Evolutionary conservation across 1,139 yeast species (phyloP), one percentile per base, ranked within the genome.

Genomic region (Candida sp.): DNA sequence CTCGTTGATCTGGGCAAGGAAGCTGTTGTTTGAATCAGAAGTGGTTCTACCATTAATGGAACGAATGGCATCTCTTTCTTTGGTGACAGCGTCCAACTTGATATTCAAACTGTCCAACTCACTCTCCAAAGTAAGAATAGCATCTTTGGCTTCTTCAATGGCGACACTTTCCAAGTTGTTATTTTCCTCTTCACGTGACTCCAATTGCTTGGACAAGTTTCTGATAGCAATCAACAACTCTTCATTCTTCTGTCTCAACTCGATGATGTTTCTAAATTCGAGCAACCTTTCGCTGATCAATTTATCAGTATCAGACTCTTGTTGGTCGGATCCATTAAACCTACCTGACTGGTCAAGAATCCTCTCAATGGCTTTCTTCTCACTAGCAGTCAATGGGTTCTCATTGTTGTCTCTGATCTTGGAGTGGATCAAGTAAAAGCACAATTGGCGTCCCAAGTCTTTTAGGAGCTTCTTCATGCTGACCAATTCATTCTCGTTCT

Each of bases 371-470:
- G 84, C 83, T 32, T 72, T 73, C 57, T 79, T 77, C 61, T 90
- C 96, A 30, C 77, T 75, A 1, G 79, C 69, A 7, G 85, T 73
- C 34, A 90, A 71, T 5, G 92, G 89, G 35, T 81, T 81, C 35
- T 75, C 79, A 37, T 78, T 69, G 30, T 70, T 70, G 27, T 79
- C 81, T 44, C 85, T 77, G 9, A 84, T 74, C 49, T 87, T 81
- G 5, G 86, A 76, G 62, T 90, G 93, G 9, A 88, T 81, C 47
- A 93, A 75, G 46, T 91, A 76, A 50, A 80, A 81, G 58, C 90
- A 90, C 17, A 94, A 80, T 65, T 94, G 98, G 42, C 87, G 82
- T 7, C 96, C 90, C 39, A 92, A 73, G 61, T 93, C 98, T 35
- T 78, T 72, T 48, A 87, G 81, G 57, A 88, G 84, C 56, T 80